A percentile compares a stretch with the other conserved stretches of the same genome.
Evolutionary conservation across 2,329 filamentous ascomycete genomes (phyloP).

Genomic region (Cladosporium sp.): DNA sequence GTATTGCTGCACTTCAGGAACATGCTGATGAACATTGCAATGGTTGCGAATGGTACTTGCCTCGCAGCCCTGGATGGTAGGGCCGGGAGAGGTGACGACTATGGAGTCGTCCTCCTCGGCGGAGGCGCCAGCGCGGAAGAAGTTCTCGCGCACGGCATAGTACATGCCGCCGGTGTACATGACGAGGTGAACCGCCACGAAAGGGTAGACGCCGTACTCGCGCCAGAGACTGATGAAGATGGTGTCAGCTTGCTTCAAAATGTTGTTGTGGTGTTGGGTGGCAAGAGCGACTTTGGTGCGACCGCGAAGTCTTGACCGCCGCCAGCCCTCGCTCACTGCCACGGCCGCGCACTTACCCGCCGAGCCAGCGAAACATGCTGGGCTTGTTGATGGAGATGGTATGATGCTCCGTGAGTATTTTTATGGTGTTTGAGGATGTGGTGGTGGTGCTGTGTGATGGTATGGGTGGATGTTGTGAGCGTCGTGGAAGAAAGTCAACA

Average conservation of each 20-base stretch:
- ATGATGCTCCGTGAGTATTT: not conserved
- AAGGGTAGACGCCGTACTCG: too few relatives aligned
- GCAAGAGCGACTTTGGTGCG: not conserved
- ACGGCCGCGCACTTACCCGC: not conserved
- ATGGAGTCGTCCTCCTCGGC: not conserved
- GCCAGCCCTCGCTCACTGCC: not conserved
- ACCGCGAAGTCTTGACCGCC: not conserved
- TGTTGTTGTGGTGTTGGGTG: not conserved
- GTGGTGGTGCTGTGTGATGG: not conserved
- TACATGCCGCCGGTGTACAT: too few relatives aligned
- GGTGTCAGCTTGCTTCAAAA: not conserved
- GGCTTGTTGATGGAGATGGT: not conserved
- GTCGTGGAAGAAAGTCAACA: not conserved
- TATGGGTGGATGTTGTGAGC: conserved; percentile 1
- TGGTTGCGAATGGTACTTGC: not conserved
- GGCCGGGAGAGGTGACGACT: not conserved
- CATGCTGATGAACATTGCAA: not conserved
- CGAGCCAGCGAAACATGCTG: not conserved
- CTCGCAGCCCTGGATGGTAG: not conserved
- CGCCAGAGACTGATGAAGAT: not conserved
- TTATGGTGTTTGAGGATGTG: not conserved
- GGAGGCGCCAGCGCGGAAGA: too few relatives aligned
- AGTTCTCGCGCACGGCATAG: too few relatives aligned
- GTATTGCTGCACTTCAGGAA: not conserved
- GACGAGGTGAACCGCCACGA: too few relatives aligned